Evolutionary conservation across 2,329 filamentous ascomycete species (phyloP), one percentile per base, ranked within the genome.

Genomic region (Fusarium goolgardi): DNA sequence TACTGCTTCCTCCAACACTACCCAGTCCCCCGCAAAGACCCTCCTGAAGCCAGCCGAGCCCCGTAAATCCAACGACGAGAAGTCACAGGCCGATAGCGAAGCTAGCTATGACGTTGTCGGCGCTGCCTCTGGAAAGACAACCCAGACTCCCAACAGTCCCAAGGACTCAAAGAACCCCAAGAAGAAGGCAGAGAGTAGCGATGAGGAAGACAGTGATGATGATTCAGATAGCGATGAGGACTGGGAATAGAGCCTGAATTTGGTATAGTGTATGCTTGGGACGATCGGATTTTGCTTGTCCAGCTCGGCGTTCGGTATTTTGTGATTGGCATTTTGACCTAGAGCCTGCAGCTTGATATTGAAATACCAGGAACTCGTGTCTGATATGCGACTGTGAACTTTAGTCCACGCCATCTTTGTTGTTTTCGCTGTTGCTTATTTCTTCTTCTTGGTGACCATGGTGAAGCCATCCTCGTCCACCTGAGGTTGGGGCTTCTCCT

Each of bases 31-130:
- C 52, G 77, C 77, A 51, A 75, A 81, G 63, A 75, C 75, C 44
- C 76, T 75, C n/a, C 81, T 88, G 47, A 93, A 93, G 78, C 85
- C 89, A 25, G 56, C 81, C 31, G 88, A 91, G 71, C 82, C 89
- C 20, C 90, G 92, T 47, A 88, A 86, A 74, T 96, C 94, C 27
- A 91, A 96, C 74, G 94, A 97, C 75, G 91, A 94, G 77, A 94
- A 95, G 77, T 96, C 92, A 27, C 92, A 96, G 71, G 89, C 94
- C 10, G 96, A 96, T 74, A 97, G 95, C 77, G 96, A 99, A 73
- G 93, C 93, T 20, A 97, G 94, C 81, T 99, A 99, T 78, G 96
- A 99, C 77, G 86, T 99, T 34, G 93, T 99, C 45, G 91, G 91
- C 10, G 90, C 90, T 8, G 84, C 88, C 45, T 94, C 91, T 52